Percentiles rank a stretch among this genome's conserved stretches.
These are phyloP conservation scores for Candida parachauliodes DNA, from an alignment of 805 yeast genomes.

Conservation along the genomic window DNA sequence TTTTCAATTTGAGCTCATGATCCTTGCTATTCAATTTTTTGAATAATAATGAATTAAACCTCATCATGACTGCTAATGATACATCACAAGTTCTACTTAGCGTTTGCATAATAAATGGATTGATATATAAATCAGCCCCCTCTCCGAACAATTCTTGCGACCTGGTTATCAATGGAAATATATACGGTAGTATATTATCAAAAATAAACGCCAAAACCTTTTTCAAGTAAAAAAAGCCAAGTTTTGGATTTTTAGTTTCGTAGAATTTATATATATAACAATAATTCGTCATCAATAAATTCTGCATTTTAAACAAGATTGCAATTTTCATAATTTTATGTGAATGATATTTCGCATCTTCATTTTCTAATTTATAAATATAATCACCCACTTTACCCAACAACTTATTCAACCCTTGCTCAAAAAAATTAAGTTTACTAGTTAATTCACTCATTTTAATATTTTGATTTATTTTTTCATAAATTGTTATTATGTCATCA, in stretches of 20 bases:
- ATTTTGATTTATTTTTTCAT: slow-evolving; percentile 15
- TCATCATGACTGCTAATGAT: slow-evolving; percentile 19
- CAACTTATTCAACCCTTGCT: slow-evolving; percentile 30
- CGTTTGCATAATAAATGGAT: slow-evolving; percentile 30
- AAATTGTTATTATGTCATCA: slow-evolving; percentile 21
- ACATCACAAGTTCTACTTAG: slow-evolving; percentile 26
- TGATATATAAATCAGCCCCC: slow-evolving; percentile 39
- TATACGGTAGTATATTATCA: slow-evolving; percentile 30
- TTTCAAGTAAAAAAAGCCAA: slow-evolving; percentile 32
- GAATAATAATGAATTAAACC: slow-evolving; percentile 19
- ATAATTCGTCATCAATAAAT: slow-evolving; percentile 26
- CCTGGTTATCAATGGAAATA: slow-evolving; percentile 27
- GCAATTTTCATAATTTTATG: slow-evolving; percentile 14
- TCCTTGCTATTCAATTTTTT: slow-evolving; percentile 5
- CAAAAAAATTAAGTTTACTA: slow-evolving; percentile 30
- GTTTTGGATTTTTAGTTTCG: slow-evolving; percentile 26
- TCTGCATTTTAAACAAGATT: slow-evolving; percentile 21
- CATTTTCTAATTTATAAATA: slow-evolving; percentile 21
- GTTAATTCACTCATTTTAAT: slow-evolving; percentile 19
- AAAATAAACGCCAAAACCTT: slow-evolving; percentile 22
- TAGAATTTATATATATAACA: slow-evolving; percentile 37
- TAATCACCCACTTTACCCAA: slow-evolving; percentile 31
- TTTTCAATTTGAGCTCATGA: slow-evolving; percentile 8
- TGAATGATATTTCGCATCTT: slow-evolving; percentile 11
- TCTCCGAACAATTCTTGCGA: slow-evolving; percentile 37